Conservation (phyloP, 2,329 filamentous ascomycete genomes). For the Tolypocladium sp. region DNA sequence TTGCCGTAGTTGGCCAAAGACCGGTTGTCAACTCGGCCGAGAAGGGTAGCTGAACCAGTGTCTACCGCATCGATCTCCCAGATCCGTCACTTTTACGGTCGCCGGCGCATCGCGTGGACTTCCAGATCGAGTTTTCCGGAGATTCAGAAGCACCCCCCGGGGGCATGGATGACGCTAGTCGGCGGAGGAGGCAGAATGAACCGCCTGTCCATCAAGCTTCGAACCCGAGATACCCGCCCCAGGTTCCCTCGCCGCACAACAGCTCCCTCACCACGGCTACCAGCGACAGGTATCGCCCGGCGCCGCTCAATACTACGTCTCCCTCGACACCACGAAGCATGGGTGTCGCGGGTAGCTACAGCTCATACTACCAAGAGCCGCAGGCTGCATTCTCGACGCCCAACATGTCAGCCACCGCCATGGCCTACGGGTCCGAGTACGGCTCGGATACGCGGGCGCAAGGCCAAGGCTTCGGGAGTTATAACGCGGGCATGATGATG, state of each 20-base stretch:
- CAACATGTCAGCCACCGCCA: slow-evolving; percentile 45
- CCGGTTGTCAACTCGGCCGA: not conserved
- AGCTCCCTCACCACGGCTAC: slow-evolving; percentile 19
- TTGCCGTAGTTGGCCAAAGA: not conserved
- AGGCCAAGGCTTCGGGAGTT: slow-evolving; percentile 45
- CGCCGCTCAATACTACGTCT: slow-evolving; percentile 36
- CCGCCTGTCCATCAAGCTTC: slow-evolving; percentile 53
- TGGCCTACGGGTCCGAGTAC: slow-evolving; percentile 58
- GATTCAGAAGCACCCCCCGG: slow-evolving; percentile 33
- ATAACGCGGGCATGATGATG: slow-evolving; percentile 60
- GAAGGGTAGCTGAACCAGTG: not conserved
- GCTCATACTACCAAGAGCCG: slow-evolving; percentile 50
- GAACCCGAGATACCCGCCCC: slow-evolving; percentile 42
- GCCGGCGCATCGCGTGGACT: slow-evolving; percentile 46
- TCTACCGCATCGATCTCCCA: not conserved
- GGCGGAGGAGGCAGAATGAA: slow-evolving; percentile 67
- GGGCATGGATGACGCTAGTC: slow-evolving; percentile 74
- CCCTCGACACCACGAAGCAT: slow-evolving; percentile 38
- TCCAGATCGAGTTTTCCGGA: slow-evolving; percentile 44
- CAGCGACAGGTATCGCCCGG: slow-evolving; percentile 37
- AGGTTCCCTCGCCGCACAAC: slow-evolving; percentile 38
- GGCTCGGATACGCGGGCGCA: slow-evolving; percentile 50
- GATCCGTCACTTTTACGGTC: not conserved
- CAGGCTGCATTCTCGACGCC: slow-evolving; percentile 41
- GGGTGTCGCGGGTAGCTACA: slow-evolving; percentile 48